Base-by-base conservation (phyloP, 352 stramenopile species). In the Globisporangium megalacanthum region DNA sequence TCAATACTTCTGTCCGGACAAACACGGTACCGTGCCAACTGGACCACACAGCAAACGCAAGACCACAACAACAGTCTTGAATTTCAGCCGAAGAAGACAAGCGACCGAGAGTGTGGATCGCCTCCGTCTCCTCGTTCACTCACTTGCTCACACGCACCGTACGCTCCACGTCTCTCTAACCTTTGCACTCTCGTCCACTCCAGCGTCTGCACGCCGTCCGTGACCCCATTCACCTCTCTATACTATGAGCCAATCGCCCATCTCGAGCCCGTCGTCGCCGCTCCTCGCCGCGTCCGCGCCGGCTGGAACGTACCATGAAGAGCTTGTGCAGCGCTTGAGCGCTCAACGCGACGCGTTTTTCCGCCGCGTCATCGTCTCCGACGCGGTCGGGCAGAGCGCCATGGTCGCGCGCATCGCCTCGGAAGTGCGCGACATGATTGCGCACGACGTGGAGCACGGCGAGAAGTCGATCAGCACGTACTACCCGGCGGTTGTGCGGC, bases 321-420 rank as follows among this genome's bases (percentile, higher is more conserved):
- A 86, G 58, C 72, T 72, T 42, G 60, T 72, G 49, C 70, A 71
- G 7, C 79, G 75, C 54, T 70, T 91, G 45, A 70, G 72, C 54
- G 78, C 84, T n/a, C 77, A 88, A 60, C 74, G 83, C 53, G 80
- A 94, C 54, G 74, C 76, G 10, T 94, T 94, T 60, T 94, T 94
- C 61, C 84, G 81, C 2, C 82, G 84, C 19, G 63, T 94, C 47
- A 58, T 88, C 17, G 82, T 92, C 25, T 78, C 75, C 0, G 81
- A 92, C 58, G 56, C 67, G 4, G 60, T 69, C 39, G 73, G 88
- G 49, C 82, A 89, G 64, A 75, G 74, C 60, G 58, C 81, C 47
- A 85, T 89, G 76, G 64, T 82, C 6, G 49, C 61, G 36, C 62
- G 71, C 44, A 75, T 92, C 45, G 57, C 72, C 11, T 64, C 72